Evolutionary conservation across 768 basidiomycete genomes (phyloP).

Genomic region (Scleroderma citrinum): DNA sequence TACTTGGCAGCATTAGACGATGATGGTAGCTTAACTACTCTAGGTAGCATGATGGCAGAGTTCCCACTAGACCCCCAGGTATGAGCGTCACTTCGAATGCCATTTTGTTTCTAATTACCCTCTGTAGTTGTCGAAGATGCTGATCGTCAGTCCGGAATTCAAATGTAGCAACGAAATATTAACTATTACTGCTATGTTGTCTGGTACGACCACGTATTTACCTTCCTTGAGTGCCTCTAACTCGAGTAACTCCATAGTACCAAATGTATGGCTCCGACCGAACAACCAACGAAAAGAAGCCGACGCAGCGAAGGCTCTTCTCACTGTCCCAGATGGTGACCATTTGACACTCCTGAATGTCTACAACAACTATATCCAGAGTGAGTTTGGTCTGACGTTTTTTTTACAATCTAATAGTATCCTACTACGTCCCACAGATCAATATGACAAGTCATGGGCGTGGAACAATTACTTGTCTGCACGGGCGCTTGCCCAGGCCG

Average conservation of each 20-base stretch:
- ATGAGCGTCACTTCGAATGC: constrained; percentile 7
- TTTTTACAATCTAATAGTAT: neutral
- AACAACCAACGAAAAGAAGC: constrained; percentile 85
- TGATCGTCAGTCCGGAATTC: constrained; percentile 92
- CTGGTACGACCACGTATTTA: constrained; percentile 46
- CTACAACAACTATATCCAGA: constrained; percentile 85
- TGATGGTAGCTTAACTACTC: constrained; percentile 81
- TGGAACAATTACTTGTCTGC: constrained; percentile 85
- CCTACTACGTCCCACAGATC: constrained; percentile 40
- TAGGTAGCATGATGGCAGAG: constrained; percentile 93
- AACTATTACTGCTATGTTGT: constrained; percentile 94
- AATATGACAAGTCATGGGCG: constrained; percentile 79
- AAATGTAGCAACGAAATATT: constrained; percentile 94
- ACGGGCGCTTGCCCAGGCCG: constrained; percentile 82
- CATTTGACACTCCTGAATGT: constrained; percentile 93
- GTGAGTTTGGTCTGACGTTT: constrained; percentile 37
- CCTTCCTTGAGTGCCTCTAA: neutral
- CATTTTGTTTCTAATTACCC: neutral
- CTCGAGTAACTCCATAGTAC: constrained; percentile 35
- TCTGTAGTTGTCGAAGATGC: constrained; percentile 74
- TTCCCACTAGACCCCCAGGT: constrained; percentile 99
- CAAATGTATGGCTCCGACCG: constrained; percentile 93
- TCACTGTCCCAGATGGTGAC: constrained; percentile 94
- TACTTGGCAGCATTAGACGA: constrained; percentile 91
- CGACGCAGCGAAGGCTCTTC: constrained; percentile 81